Base-by-base conservation (phyloP, 306 rosid species). In the Quercus variabilis region DNA sequence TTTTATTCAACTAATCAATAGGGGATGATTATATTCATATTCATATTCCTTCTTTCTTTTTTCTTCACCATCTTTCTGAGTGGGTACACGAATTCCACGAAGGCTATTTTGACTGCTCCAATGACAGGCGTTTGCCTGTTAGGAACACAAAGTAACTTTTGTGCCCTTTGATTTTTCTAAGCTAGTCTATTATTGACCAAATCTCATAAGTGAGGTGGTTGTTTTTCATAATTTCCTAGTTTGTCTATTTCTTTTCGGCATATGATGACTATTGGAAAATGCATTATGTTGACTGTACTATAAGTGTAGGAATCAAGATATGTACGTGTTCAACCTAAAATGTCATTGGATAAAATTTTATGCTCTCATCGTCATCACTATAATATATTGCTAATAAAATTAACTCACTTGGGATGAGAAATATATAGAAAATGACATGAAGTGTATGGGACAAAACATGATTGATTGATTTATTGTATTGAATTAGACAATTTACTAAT, bases 171-270 rank as follows among this genome's bases (percentile, higher is more conserved):
- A 82, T 25, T 80, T 78, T 80, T 80, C 35, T 4, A 8, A 67
- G 72, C 52, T 35, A 67, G 52, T 33, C 68, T 64, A 74, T 25
- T 17, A 41, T 82, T 74, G 87, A 86, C 89, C 85, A 78, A 33
- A 30, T 59, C 26, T 67, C 72, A 72, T 63, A 67, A 63, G 54
- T 81, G 20, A 55, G 38, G 55, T 49, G 41, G 76, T 55, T 41
- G 41, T 41, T 43, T 71, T 31, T 64, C 54, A 64, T 62, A 55
- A 72, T 71, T 78, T 82, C 76, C 52, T 82, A 1, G 67, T 19
- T 25, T 23, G 17, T 19, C 25, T 55, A 5, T 10, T 28, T 55
- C 67, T 51, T 11, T 56, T 54, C 79, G 77, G 75, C 11, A 67
- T 14, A 57, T 78, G 75, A 75, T 83, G 83, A 57, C 55, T 51